A percentile compares a stretch with the other conserved stretches of the same genome.
These are phyloP conservation scores for Orbilia quercus DNA, from an alignment of 2,329 filamentous ascomycete species.

Conservation along the genomic window DNA sequence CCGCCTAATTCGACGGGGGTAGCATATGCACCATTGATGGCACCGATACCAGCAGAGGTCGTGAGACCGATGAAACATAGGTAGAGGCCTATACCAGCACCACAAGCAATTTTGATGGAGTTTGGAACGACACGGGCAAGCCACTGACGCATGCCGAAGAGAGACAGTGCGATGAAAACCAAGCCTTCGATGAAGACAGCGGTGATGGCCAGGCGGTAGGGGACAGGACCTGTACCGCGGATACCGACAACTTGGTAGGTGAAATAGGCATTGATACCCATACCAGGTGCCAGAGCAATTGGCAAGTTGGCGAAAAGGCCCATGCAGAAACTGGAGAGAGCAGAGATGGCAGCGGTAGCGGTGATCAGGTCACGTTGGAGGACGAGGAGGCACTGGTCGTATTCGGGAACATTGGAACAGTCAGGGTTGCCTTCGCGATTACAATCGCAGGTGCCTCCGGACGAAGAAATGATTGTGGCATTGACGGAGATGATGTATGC, in stretches of 20 bases:
- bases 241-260: slow-evolving; percentile 80
- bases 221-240: slow-evolving; percentile 77
- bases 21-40: slow-evolving; percentile 74
- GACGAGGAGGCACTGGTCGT: slow-evolving; percentile 72
- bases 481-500: slow-evolving; percentile 77
- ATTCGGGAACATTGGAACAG: slow-evolving; percentile 63
- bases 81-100: slow-evolving; percentile 86
- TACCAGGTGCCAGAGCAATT: slow-evolving; percentile 77
- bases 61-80: slow-evolving; percentile 74
- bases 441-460: slow-evolving; percentile 50
- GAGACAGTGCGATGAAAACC: slow-evolving; percentile 81
- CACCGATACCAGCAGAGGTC: slow-evolving; percentile 83
- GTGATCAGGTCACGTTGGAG: slow-evolving; percentile 84
- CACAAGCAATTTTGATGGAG: slow-evolving; percentile 87
- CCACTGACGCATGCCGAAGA: slow-evolving; percentile 87
- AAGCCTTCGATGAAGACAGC: slow-evolving; percentile 90
- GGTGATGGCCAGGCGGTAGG: slow-evolving; percentile 80
- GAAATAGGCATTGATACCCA: slow-evolving; percentile 90
- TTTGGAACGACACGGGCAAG: slow-evolving; percentile 83
- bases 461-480: slow-evolving; percentile 44
- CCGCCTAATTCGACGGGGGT: slow-evolving; percentile 82
- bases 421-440: slow-evolving; percentile 12
- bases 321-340: slow-evolving; percentile 83
- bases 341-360: slow-evolving; percentile 83
- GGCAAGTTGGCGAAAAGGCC: slow-evolving; percentile 83